Conservation (phyloP, 1,139 yeast genomes). For the Blastobotrys capitulatus region DNA sequence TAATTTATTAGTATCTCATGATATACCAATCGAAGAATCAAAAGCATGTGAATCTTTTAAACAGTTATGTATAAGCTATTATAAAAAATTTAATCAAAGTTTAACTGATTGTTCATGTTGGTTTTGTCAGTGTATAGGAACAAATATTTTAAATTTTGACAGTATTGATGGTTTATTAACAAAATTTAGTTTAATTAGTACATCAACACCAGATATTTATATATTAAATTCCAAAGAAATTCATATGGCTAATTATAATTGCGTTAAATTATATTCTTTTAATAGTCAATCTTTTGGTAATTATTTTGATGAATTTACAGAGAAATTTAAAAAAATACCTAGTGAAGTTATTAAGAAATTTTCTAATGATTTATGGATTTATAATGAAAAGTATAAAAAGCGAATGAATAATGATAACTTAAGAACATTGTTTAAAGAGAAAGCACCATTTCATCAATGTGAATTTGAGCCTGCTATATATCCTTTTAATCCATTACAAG, state of each 20-base stretch:
- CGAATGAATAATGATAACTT: background rate
- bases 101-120: constrained; percentile 33
- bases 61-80: constrained; percentile 26
- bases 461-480: background rate
- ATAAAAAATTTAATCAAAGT: constrained; percentile 22
- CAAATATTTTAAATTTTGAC: background rate
- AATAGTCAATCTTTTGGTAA: background rate
- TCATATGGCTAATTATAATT: background rate
- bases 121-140: constrained; percentile 25
- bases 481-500: constrained; percentile 1
- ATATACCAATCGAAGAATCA: constrained; percentile 30
- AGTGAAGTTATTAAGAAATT: background rate
- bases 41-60: constrained; percentile 25
- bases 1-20: constrained; percentile 30
- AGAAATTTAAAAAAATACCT: background rate
- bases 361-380: background rate
- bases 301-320: background rate
- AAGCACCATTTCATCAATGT: background rate
- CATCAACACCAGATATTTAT: no score
- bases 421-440: background rate
- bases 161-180: background rate
- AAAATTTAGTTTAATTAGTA: no score
- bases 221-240: background rate
- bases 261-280: background rate
- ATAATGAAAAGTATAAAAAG: background rate